A percentile compares a stretch with the other conserved stretches of the same genome.
phyloP scores from a whole-genome alignment of 2,329 filamentous ascomycete species.

The Talaromyces piceae region DNA sequence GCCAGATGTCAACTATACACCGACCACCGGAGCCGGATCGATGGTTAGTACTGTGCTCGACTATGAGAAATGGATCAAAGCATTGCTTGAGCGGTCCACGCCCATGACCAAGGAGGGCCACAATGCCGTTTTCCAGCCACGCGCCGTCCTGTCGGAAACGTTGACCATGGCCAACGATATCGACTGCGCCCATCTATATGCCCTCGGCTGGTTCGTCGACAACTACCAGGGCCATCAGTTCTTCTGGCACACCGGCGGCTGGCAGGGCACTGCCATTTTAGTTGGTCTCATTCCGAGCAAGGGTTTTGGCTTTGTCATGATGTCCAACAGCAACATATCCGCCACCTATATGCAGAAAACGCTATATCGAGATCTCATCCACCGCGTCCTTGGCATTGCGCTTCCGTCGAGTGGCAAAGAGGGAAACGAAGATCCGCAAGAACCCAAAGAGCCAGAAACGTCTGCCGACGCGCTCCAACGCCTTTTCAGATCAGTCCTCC shows the following conservation, averaged over 20 bases:
- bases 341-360: neutral
- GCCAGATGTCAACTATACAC: slow-evolving; percentile 13
- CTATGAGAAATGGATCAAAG: slow-evolving; percentile 19
- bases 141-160: neutral
- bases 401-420: neutral
- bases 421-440: neutral
- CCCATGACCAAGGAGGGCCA: slow-evolving; percentile 13
- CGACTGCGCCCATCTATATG: slow-evolving; percentile 15
- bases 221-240: slow-evolving; percentile 16
- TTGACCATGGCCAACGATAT: neutral
- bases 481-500: neutral
- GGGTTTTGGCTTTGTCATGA: slow-evolving; percentile 18
- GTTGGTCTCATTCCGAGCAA: slow-evolving; percentile 18
- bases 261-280: slow-evolving; percentile 16
- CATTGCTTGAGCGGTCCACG: slow-evolving; percentile 15
- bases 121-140: slow-evolving; percentile 10
- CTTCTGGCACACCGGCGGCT: slow-evolving; percentile 18
- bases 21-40: slow-evolving; percentile 16
- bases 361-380: neutral
- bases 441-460: neutral
- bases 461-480: neutral
- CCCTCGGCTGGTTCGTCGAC: slow-evolving; percentile 19
- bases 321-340: slow-evolving; percentile 15
- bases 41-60: slow-evolving; percentile 22
- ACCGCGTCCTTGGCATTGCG: neutral